Evolutionary conservation across 2,329 filamentous ascomycete species (phyloP), one percentile per base, ranked within the genome.

Genomic region (Albifimbria verrucaria): DNA sequence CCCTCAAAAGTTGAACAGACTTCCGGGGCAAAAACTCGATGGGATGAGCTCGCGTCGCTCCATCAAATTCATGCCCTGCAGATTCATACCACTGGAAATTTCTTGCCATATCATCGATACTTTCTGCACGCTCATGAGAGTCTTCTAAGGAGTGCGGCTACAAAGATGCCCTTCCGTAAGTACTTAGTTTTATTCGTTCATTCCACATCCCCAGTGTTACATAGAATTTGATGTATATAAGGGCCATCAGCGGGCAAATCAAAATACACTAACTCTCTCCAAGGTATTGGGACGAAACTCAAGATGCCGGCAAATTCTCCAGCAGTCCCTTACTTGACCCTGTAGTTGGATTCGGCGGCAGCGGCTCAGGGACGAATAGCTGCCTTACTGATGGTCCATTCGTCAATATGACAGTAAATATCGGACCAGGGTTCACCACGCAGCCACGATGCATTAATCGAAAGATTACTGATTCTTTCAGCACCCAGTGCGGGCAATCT

Each of bases 101-200:
- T 55, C 28, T 26, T 55, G 20, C 54, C 54, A 15, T 55, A 52
- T 25, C 54, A 55, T 36, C 54, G 54, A 4, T 51, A 51, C 43
- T 47, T 55, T 21, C 47, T 55, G 10, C 50, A 53, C 20, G 48
- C 48, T 9, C 54, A 55, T 20, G 54, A 55, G 43, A 17, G 22
- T 12, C 39, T 53, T 24, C 45, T 53, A 21, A 28, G 20, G 54
- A 55, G 36, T 55, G 54, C 26, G 54, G 54, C 15, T 55, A 53
- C 44, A 23, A 52, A 5, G 54, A 32, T 6, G 21, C 23, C 5
- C 43, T 52, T 2, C 54, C 54, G 54, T 55, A 44, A 48, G 54
- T 48, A 17, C 45, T 15, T 15, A 22, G 22, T 18, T 48, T 20
- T 24, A n/a, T n/a, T n/a, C n/a, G n/a, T n/a, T n/a, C n/a, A n/a